Evolutionary conservation across 2,329 filamentous ascomycete species (phyloP).

Genomic region (Sporothrix pseudoabietina): DNA sequence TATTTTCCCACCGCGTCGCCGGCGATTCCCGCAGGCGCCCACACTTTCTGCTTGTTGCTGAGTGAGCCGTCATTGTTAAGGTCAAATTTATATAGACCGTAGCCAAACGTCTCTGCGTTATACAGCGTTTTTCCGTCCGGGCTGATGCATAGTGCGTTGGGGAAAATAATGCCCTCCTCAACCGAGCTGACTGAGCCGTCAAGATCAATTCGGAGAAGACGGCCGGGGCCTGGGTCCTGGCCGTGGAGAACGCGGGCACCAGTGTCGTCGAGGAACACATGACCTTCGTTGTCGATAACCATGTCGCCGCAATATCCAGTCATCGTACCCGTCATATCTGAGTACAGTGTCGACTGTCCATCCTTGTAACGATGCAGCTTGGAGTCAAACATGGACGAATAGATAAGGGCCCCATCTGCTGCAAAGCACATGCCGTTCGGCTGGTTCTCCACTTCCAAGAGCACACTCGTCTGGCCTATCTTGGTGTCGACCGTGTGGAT

Average conservation of each 20-base stretch:
- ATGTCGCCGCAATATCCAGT: conserved; percentile 18
- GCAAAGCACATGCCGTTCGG: conserved; percentile 11
- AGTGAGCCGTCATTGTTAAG: background rate
- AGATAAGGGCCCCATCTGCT: background rate
- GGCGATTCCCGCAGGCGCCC: background rate
- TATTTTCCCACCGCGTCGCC: background rate
- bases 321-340: background rate
- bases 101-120: conserved; percentile 10
- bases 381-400: conserved; percentile 7
- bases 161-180: background rate
- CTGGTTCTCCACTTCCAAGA: background rate
- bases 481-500: background rate
- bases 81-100: conserved; percentile 3
- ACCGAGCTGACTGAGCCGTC: background rate
- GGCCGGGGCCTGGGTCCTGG: background rate
- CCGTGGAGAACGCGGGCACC: conserved; percentile 19
- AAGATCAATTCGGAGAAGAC: background rate
- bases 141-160: conserved; percentile 6
- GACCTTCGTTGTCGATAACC: background rate
- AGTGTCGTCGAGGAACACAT: conserved; percentile 2
- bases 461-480: background rate
- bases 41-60: background rate
- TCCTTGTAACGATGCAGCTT: conserved; percentile 3
- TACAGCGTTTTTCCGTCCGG: background rate
- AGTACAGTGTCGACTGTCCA: background rate